Evolutionary conservation across 495 filamentous ascomycete genomes (phyloP), one percentile per base, ranked within the genome.

Genomic region (Aspergillus mulundensis): DNA sequence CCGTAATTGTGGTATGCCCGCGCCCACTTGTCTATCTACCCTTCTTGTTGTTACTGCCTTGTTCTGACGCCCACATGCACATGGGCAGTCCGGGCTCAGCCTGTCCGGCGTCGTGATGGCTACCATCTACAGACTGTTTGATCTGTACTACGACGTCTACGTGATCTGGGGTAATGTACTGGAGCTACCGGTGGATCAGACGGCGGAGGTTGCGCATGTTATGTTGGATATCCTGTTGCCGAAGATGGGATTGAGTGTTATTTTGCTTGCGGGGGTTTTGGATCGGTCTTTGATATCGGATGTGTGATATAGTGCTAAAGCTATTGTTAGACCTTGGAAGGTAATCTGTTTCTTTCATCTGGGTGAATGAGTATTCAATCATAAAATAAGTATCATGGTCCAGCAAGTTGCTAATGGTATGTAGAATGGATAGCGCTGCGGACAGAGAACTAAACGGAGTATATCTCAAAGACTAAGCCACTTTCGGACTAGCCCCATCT

Each of bases 131-230:
- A 66, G 70, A 18, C 40, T 79, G 23, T 79, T 77, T 50, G 73
- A 78, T 53, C 50, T 75, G 43, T 72, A 77, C 48, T 75, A 66
- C 51, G 62, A 73, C 23, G 65, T 78, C 32, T 76, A 67, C 56
- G 69, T 78, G 20, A 74, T 80, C 39, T 54, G 61, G 47, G 69
- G 72, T 42, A 77, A 74, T 49, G 73, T 75, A 7, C 30, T 79
- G 28, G 76, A 77, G 19, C 46, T 74, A 7, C 70, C 73, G 1
- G 50, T 63, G n/a, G 63, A 67, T n/a, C 61, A 70, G 19, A 57
- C 38, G 39, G 30, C 15, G n/a, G 48, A 49, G 10, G 57, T 66
- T 18, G 61, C 66, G 0, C 57, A 55, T 2, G 58, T 69, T 3
- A 45, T 71, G 54, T 56, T 71, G 6, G 63, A 61, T 3, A 59